Conservation (phyloP, 2,329 filamentous ascomycete species). For the Fusarium pininemorale region DNA sequence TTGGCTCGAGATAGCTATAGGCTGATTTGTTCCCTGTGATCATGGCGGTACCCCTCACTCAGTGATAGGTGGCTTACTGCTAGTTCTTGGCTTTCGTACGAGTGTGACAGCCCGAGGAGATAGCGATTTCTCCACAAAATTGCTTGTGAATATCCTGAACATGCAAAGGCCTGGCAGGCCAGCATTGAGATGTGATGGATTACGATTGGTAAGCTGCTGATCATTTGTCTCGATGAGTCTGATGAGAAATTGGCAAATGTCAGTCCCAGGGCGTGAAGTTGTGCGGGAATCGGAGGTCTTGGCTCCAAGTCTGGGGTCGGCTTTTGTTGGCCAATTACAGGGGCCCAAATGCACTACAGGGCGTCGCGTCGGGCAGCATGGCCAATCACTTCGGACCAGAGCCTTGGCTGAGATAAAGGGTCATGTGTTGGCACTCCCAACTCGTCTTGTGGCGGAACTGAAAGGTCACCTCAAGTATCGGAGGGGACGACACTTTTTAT, state of each 20-base stretch:
- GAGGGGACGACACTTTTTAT: neutral
- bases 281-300: conserved; percentile 1
- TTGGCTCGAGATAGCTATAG: conserved; percentile 7
- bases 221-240: neutral
- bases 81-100: conserved; percentile 18
- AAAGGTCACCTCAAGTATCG: conserved; percentile 22
- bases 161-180: neutral
- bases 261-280: conserved; percentile 3
- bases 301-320: conserved; percentile 11
- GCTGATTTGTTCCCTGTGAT: conserved; percentile 11
- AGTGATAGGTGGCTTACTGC: conserved; percentile 10
- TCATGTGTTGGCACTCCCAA: conserved; percentile 17
- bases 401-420: conserved; percentile 28
- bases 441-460: conserved; percentile 23
- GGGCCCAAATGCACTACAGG: conserved; percentile 1
- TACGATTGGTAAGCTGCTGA: neutral
- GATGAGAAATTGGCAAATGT: neutral
- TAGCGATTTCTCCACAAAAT: neutral
- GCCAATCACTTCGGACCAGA: neutral
- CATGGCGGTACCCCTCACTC: conserved; percentile 19
- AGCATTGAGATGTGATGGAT: neutral
- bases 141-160: neutral
- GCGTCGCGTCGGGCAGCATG: conserved; percentile 3
- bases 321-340: conserved; percentile 16
- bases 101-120: conserved; percentile 1